These are phyloP conservation scores for Voacanga thouarsii DNA, from an alignment of 257 asterid genomes.

Conservation along the genomic window DNA sequence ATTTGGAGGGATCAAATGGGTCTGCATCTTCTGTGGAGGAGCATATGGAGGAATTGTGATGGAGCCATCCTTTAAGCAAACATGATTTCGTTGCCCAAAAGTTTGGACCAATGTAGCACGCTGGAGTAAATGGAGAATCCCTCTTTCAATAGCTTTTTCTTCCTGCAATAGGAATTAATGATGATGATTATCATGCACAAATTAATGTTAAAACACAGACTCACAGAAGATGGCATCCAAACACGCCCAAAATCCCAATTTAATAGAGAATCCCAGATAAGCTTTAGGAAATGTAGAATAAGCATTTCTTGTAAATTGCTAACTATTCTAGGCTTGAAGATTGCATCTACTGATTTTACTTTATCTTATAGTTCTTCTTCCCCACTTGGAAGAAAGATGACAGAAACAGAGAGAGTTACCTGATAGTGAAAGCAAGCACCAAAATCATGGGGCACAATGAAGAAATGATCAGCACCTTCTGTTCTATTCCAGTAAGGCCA, in stretches of 20 bases:
- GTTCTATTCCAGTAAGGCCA: slow-evolving; percentile 95
- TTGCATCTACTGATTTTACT: not conserved
- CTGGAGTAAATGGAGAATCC: slow-evolving; percentile 71
- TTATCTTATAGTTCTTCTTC: not conserved
- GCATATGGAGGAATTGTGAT: slow-evolving; percentile 89
- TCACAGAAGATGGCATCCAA: not conserved
- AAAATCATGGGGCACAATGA: slow-evolving; percentile 84
- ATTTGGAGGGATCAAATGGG: slow-evolving; percentile 79
- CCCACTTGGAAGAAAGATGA: not conserved
- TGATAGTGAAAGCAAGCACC: slow-evolving; percentile 92
- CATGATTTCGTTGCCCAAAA: slow-evolving; percentile 87
- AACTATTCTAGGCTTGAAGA: not conserved
- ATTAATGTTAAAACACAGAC: not conserved
- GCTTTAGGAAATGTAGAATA: not conserved
- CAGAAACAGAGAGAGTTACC: slow-evolving; percentile 24
- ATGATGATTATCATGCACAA: not conserved
- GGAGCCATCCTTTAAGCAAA: slow-evolving; percentile 76
- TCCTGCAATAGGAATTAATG: slow-evolving; percentile 45
- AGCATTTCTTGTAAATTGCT: not conserved
- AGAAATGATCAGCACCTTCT: slow-evolving; percentile 96
- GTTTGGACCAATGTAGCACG: slow-evolving; percentile 92
- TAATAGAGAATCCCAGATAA: not conserved
- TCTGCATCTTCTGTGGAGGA: slow-evolving; percentile 90
- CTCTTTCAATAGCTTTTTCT: slow-evolving; percentile 91
- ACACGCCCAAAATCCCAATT: not conserved